These are phyloP conservation scores for Aspergillus cristatus DNA, from an alignment of 495 filamentous ascomycete species.

Conservation along the genomic window DNA sequence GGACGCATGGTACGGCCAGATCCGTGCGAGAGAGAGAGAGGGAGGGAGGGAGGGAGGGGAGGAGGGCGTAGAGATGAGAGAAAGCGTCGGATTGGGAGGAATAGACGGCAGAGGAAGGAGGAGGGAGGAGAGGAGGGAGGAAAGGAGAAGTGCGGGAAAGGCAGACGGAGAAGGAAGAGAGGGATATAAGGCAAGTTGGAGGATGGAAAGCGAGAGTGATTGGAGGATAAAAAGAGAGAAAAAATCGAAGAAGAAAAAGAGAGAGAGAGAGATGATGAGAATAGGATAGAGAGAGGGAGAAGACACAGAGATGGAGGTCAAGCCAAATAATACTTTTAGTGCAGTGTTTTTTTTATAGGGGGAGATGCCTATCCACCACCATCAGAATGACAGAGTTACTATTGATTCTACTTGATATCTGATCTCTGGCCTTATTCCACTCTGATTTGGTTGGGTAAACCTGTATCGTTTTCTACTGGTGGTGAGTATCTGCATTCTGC, in stretches of 20 bases:
- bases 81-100: background rate
- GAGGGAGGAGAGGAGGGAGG: conserved; percentile 2
- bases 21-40: conserved; percentile 1
- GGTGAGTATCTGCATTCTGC: no score
- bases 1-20: conserved; percentile 28
- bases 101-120: conserved; percentile 9
- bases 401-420: no score
- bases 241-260: background rate
- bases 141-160: conserved; percentile 4
- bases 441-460: no score
- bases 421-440: no score
- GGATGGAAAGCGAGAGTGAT: conserved; percentile 1
- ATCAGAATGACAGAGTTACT: no score
- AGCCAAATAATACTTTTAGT: no score
- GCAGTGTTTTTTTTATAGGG: no score
- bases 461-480: no score
- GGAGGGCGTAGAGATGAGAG: conserved; percentile 5
- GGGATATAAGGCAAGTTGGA: conserved; percentile 5
- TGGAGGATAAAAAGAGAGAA: conserved; percentile 8
- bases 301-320: background rate
- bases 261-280: background rate
- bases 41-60: conserved; percentile 4
- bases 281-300: background rate
- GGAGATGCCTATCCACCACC: no score
- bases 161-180: conserved; percentile 15